phyloP scores from a whole-genome alignment of 768 basidiomycete species.

The Lentinula raphanica region DNA sequence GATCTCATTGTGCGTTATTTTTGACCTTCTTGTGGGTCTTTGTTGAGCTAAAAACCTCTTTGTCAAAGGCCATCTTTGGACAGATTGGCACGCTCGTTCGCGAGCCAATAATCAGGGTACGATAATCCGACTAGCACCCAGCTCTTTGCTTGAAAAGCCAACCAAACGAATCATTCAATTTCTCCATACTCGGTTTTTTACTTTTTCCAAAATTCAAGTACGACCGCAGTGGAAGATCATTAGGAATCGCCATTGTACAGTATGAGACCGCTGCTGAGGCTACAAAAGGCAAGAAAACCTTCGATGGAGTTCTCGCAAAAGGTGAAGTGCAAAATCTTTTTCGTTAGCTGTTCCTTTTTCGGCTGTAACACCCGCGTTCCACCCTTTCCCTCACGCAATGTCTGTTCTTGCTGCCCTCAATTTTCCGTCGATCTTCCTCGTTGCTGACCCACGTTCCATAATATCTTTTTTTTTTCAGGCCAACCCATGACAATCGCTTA shows the following conservation, averaged over 20 bases:
- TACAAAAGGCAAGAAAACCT: constrained; percentile 75
- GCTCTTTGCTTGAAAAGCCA: constrained; percentile 53
- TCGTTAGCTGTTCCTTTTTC: no score
- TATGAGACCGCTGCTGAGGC: constrained; percentile 81
- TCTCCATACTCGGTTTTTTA: constrained; percentile 30
- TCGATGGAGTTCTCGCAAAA: constrained; percentile 83
- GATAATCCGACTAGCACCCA: constrained; percentile 54
- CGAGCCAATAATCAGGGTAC: constrained; percentile 94
- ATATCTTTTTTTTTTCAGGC: constrained; percentile 35
- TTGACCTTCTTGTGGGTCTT: background rate
- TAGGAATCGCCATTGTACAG: constrained; percentile 72
- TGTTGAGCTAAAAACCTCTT: constrained; percentile 5
- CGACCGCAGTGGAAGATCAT: constrained; percentile 92
- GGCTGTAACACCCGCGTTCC: no score
- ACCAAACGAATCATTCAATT: constrained; percentile 36
- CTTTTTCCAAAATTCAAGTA: constrained; percentile 63
- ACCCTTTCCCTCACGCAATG: no score
- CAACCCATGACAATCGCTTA: constrained; percentile 73
- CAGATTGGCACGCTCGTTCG: constrained; percentile 88
- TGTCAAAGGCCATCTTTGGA: constrained; percentile 75
- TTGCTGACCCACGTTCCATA: constrained; percentile 6
- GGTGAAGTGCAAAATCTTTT: constrained; percentile 40
- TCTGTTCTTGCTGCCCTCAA: background rate
- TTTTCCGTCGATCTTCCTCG: background rate
- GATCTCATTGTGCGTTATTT: constrained; percentile 70